Percentiles rank a stretch among this genome's conserved stretches.
Evolutionary conservation across 768 basidiomycete species (phyloP).

Genomic region (Mycena maculata): DNA sequence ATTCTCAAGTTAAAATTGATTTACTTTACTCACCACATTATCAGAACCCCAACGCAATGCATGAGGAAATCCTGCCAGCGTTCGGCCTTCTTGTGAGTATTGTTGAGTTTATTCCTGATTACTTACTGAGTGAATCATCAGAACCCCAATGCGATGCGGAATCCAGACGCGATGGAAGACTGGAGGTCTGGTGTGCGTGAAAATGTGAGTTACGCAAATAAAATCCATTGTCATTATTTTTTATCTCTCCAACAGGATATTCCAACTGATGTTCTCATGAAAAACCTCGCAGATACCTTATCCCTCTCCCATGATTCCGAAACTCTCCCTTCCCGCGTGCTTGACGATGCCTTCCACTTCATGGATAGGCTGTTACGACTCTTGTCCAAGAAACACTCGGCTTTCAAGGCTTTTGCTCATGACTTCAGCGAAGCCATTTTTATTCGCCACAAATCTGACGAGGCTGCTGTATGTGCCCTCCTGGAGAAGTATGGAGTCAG

Average conservation of each 20-base stretch:
- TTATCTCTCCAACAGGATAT: background rate
- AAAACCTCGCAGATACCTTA: background rate
- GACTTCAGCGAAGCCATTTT: conserved; percentile 11
- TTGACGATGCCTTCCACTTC: conserved; percentile 9
- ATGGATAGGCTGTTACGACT: conserved; percentile 7
- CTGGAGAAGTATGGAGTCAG: background rate
- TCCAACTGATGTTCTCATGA: background rate
- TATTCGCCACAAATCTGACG: background rate
- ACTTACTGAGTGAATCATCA: no score
- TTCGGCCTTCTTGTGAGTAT: no score
- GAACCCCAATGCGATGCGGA: no score
- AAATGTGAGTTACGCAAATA: no score
- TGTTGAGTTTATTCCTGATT: no score
- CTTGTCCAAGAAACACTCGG: conserved; percentile 1
- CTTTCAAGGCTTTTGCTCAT: conserved; percentile 3
- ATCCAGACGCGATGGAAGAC: no score
- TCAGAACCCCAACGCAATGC: background rate
- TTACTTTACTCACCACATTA: background rate
- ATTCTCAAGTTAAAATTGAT: background rate
- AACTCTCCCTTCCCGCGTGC: background rate
- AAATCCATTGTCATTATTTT: background rate
- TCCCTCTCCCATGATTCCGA: no score
- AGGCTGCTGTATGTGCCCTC: background rate
- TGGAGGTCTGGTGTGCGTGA: no score
- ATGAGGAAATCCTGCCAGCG: no score